Percentiles rank a stretch among this genome's conserved stretches.
phyloP scores from a whole-genome alignment of 345 rosid genomes.

The Salix purpurea region DNA sequence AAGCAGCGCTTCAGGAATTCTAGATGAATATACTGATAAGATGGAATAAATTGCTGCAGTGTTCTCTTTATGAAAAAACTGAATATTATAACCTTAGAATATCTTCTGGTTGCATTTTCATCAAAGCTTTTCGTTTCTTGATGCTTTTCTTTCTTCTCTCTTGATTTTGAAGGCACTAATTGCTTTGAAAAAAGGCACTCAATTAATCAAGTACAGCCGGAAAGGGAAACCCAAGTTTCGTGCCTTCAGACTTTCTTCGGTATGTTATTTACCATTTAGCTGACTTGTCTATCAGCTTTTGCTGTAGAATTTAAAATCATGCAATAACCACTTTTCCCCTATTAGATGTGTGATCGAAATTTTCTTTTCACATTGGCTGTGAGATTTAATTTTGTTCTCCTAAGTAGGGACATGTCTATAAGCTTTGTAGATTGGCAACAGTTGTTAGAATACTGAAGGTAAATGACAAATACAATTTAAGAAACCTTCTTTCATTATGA shows the following conservation, averaged over 20 bases:
- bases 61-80: not conserved
- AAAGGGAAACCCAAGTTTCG: slow-evolving; percentile 95
- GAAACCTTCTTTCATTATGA: too few relatives aligned
- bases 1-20: too few relatives aligned
- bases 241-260: slow-evolving; percentile 41
- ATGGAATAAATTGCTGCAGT: not conserved
- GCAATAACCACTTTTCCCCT: not conserved
- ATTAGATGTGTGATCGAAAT: not conserved
- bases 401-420: too few relatives aligned
- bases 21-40: too few relatives aligned
- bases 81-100: not conserved
- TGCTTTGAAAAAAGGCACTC: slow-evolving; percentile 77
- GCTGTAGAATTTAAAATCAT: not conserved
- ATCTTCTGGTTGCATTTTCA: not conserved
- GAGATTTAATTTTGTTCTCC: too few relatives aligned
- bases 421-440: too few relatives aligned
- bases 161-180: slow-evolving; percentile 64
- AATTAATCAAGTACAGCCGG: slow-evolving; percentile 84
- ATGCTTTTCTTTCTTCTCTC: not conserved
- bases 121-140: not conserved
- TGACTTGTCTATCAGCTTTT: not conserved
- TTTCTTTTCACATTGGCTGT: not conserved
- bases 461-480: too few relatives aligned
- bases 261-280: slow-evolving; percentile 31
- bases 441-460: too few relatives aligned